phyloP scores from a whole-genome alignment of 345 rosid species.

The Camelina laxa region DNA sequence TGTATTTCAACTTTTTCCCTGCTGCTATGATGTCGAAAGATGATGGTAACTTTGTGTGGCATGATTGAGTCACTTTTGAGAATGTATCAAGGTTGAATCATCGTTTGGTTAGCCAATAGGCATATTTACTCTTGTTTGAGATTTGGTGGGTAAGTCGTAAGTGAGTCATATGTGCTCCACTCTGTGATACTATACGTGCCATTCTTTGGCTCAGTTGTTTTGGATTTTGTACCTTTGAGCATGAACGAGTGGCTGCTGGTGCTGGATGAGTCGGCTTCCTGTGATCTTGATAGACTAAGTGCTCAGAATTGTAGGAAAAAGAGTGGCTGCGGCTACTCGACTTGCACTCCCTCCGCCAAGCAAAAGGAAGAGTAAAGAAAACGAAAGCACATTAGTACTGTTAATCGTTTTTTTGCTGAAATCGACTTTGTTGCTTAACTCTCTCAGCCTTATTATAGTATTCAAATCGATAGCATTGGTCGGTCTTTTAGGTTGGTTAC shows the following conservation, averaged over 20 bases:
- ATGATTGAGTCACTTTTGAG: conserved; percentile 8
- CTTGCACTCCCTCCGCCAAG: conserved; percentile 45
- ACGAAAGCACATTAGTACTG: background rate
- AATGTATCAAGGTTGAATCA: conserved; percentile 3
- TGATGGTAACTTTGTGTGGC: background rate
- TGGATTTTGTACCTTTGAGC: conserved; percentile 84
- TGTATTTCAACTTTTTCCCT: background rate
- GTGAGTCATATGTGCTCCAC: conserved; percentile 72
- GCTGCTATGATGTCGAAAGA: background rate
- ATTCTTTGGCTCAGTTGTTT: conserved; percentile 74
- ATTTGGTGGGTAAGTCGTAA: background rate
- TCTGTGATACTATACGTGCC: conserved; percentile 88
- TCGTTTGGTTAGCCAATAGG: background rate
- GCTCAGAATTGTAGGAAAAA: conserved; percentile 71
- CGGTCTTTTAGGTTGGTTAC: no score
- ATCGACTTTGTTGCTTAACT: conserved; percentile 26
- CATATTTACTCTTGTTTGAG: background rate
- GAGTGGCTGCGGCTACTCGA: conserved; percentile 53
- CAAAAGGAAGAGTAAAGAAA: conserved; percentile 49
- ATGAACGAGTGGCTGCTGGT: conserved; percentile 89
- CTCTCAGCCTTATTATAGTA: background rate
- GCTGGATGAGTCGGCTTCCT: conserved; percentile 71
- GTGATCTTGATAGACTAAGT: conserved; percentile 85
- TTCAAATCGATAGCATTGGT: no score
- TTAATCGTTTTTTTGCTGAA: conserved; percentile 19